phyloP scores from a whole-genome alignment of 495 filamentous ascomycete genomes.

The Penicillium cosmopolitanum region DNA sequence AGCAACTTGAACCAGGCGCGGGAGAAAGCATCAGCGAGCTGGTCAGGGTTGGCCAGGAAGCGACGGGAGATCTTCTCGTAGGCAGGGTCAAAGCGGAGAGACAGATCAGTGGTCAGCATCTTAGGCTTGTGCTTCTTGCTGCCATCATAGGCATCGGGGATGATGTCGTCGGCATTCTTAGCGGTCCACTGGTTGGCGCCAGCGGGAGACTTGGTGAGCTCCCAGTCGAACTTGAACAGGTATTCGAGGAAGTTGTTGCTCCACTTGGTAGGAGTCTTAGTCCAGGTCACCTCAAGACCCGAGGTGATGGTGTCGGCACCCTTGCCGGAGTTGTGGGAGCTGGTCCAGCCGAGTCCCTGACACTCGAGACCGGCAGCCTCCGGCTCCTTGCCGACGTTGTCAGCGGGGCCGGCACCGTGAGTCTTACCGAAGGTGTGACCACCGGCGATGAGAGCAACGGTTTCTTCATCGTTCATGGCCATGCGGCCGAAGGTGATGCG shows the following conservation, averaged over 20 bases:
- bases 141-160: slow-evolving; percentile 68
- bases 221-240: slow-evolving; percentile 77
- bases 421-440: slow-evolving; percentile 78
- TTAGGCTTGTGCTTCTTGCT: slow-evolving; percentile 66
- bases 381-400: slow-evolving; percentile 65
- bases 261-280: slow-evolving; percentile 69
- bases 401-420: slow-evolving; percentile 64
- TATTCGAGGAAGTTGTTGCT: slow-evolving; percentile 70
- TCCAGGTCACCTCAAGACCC: slow-evolving; percentile 76
- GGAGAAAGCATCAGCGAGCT: slow-evolving; percentile 66
- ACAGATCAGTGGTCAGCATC: slow-evolving; percentile 73
- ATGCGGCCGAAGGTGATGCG: slow-evolving; percentile 72
- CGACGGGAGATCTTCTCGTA: slow-evolving; percentile 75
- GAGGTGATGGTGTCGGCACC: slow-evolving; percentile 70
- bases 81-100: slow-evolving; percentile 67
- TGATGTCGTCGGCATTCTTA: slow-evolving; percentile 63
- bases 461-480: slow-evolving; percentile 81
- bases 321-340: slow-evolving; percentile 59
- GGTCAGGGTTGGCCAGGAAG: slow-evolving; percentile 65
- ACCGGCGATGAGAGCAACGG: slow-evolving; percentile 73
- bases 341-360: slow-evolving; percentile 71
- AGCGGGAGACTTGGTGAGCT: slow-evolving; percentile 70
- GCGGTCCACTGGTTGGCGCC: slow-evolving; percentile 75
- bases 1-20: slow-evolving; percentile 79
- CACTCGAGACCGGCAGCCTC: slow-evolving; percentile 61